A percentile compares a stretch with the other conserved stretches of the same genome.
These are phyloP conservation scores for Rubroshorea leprosula DNA, from an alignment of 345 rosid species.

Conservation along the genomic window DNA sequence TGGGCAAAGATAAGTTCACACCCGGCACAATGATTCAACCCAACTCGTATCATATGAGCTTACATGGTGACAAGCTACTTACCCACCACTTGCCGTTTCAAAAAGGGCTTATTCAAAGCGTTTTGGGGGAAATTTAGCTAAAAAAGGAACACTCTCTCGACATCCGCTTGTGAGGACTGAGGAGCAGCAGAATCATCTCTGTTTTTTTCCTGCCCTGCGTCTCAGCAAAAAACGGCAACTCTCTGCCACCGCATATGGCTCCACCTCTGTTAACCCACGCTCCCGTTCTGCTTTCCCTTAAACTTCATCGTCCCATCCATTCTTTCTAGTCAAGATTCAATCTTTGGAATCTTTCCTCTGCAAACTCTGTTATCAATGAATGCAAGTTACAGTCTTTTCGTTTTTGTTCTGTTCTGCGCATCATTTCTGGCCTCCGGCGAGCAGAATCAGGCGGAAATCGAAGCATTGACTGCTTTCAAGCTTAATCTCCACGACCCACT, in stretches of 20 bases:
- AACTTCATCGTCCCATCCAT: neutral
- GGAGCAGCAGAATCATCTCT: too few species aligned
- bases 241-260: too few species aligned
- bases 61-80: constrained; percentile 10
- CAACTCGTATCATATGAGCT: too few species aligned
- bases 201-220: too few species aligned
- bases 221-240: too few species aligned
- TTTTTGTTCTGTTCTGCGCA: constrained; percentile 12
- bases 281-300: neutral
- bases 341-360: too few species aligned
- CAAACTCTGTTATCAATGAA: constrained; percentile 15
- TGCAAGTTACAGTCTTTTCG: neutral
- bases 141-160: neutral
- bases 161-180: neutral
- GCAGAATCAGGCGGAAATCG: constrained; percentile 45
- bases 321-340: neutral
- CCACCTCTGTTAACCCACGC: constrained; percentile 4
- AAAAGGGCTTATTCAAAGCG: constrained; percentile 26
- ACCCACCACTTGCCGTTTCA: constrained; percentile 20
- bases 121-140: constrained; percentile 10
- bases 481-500: constrained; percentile 68
- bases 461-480: constrained; percentile 67
- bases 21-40: too few species aligned
- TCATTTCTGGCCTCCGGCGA: constrained; percentile 18
- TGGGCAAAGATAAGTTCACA: too few species aligned